A percentile compares a stretch with the other conserved stretches of the same genome.
Conservation (phyloP, 1,284 basidiomycete genomes). For the Cutaneotrichosporon cutaneum region DNA sequence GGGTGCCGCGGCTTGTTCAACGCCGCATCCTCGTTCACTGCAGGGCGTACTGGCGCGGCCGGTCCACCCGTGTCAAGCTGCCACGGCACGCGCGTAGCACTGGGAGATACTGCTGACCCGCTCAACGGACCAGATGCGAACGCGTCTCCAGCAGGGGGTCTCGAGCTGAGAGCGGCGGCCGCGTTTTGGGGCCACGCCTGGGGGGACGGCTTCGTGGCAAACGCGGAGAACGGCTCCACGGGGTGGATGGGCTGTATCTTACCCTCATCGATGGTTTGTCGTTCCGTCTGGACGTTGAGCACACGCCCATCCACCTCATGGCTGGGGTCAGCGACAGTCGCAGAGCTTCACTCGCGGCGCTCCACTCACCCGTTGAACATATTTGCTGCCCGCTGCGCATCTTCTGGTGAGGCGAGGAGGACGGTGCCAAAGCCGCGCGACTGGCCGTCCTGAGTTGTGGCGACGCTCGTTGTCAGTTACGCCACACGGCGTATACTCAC, state of each 20-base stretch:
- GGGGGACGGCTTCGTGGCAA: slow-evolving; percentile 15
- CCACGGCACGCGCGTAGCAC: slow-evolving; percentile 30
- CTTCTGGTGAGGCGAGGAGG: slow-evolving; percentile 74
- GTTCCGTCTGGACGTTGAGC: slow-evolving; percentile 48
- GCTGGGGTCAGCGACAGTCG: slow-evolving; percentile 16
- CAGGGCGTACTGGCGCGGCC: slow-evolving; percentile 7
- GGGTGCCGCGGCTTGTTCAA: slow-evolving; percentile 31
- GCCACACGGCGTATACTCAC: slow-evolving; percentile 23
- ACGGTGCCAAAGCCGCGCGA: slow-evolving; percentile 87
- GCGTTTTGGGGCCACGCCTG: slow-evolving; percentile 12
- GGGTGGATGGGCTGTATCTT: slow-evolving; percentile 26
- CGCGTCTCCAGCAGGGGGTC: neutral
- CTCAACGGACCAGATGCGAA: neutral
- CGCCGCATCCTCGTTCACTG: slow-evolving; percentile 2
- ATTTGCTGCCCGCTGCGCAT: slow-evolving; percentile 79
- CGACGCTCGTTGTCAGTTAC: slow-evolving; percentile 57
- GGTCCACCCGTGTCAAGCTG: slow-evolving; percentile 26
- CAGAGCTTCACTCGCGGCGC: no score
- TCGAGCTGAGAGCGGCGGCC: neutral
- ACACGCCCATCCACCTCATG: slow-evolving; percentile 46
- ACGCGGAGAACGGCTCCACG: slow-evolving; percentile 20
- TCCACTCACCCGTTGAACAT: slow-evolving; percentile 85
- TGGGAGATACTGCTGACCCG: slow-evolving; percentile 7
- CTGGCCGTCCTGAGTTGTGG: slow-evolving; percentile 77
- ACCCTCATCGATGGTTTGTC: slow-evolving; percentile 30